phyloP scores from a whole-genome alignment of 2,329 filamentous ascomycete species.

The Paramyrothecium roridum region DNA sequence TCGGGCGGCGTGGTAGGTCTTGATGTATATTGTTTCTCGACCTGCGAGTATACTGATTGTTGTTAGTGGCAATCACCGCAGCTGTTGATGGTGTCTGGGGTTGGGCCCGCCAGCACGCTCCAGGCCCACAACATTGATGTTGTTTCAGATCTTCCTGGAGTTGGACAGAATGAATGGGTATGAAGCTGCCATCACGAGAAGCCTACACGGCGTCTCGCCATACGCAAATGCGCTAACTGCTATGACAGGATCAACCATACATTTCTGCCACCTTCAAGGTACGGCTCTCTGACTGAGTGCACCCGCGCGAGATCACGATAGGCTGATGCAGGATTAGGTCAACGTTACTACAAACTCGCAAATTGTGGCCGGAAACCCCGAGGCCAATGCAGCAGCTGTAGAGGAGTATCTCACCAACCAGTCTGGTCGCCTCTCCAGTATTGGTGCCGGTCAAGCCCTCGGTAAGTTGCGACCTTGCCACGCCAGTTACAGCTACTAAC shows the following conservation, averaged over 20 bases:
- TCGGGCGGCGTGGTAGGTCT: background rate
- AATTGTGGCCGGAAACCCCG: background rate
- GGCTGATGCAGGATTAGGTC: background rate
- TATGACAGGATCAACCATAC: background rate
- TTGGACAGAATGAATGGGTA: background rate
- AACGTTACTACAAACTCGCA: constrained; percentile 1
- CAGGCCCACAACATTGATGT: background rate
- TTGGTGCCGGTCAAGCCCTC: background rate
- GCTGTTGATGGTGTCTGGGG: background rate
- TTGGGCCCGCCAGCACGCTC: background rate
- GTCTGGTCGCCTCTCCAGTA: background rate
- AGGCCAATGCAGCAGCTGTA: background rate
- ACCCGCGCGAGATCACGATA: no score
- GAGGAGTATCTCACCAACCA: background rate
- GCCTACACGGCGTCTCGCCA: background rate
- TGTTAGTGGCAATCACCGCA: background rate
- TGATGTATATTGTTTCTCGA: background rate
- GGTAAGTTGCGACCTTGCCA: background rate
- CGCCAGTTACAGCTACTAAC: background rate
- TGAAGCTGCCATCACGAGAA: background rate
- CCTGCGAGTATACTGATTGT: background rate
- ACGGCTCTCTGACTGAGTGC: background rate
- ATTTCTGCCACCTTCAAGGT: background rate
- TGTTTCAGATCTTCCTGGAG: background rate
- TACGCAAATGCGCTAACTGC: background rate